phyloP scores from a whole-genome alignment of 2,329 filamentous ascomycete species.

The Exophiala oligosperma region DNA sequence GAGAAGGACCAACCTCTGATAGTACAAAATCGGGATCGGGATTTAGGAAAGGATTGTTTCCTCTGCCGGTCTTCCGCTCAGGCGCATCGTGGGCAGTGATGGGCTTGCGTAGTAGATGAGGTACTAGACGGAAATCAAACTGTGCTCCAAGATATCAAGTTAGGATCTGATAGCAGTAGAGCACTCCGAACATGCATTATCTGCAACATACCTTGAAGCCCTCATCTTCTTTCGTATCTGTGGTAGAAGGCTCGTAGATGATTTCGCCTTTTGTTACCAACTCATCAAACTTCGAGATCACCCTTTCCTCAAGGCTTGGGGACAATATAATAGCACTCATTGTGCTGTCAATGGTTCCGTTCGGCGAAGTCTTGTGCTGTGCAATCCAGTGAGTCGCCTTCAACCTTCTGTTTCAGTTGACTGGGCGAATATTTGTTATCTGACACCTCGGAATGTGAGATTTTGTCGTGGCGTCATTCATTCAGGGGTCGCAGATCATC shows the following conservation, averaged over 20 bases:
- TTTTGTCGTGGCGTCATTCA: too few relatives aligned
- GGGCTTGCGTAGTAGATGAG: constrained; percentile 29
- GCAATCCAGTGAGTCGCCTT: background rate
- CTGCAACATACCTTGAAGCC: constrained; percentile 28
- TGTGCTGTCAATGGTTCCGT: background rate
- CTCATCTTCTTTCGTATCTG: constrained; percentile 26
- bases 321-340: constrained; percentile 15
- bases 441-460: too few relatives aligned
- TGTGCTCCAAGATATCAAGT: constrained; percentile 3
- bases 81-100: constrained; percentile 30
- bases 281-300: constrained; percentile 27
- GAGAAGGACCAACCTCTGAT: constrained; percentile 23
- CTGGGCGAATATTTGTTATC: too few relatives aligned
- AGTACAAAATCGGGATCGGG: constrained; percentile 30
- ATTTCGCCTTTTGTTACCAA: constrained; percentile 25
- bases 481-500: too few relatives aligned
- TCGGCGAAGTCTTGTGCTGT: too few relatives aligned
- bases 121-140: constrained; percentile 28
- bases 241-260: constrained; percentile 27
- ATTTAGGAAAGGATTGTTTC: constrained; percentile 29
- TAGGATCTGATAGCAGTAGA: background rate
- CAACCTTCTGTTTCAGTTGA: too few relatives aligned
- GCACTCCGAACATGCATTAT: background rate
- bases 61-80: constrained; percentile 25
- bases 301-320: constrained; percentile 32